Percentiles rank a stretch among this genome's conserved stretches.
phyloP scores from a whole-genome alignment of 495 filamentous ascomycete species.

The Penicillium verhagenii region DNA sequence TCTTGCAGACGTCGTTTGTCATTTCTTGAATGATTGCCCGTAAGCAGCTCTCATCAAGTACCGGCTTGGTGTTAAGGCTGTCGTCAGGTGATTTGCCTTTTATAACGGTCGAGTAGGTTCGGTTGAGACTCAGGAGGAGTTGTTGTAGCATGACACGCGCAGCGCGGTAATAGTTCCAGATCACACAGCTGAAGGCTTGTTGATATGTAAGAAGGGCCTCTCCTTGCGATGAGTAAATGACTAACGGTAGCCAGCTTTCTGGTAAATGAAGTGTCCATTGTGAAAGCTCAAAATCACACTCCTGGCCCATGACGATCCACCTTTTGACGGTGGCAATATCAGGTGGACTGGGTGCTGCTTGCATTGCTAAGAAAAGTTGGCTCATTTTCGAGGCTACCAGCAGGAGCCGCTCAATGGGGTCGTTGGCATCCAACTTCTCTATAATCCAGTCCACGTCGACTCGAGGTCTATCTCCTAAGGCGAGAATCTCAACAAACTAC shows the following conservation, averaged over 20 bases:
- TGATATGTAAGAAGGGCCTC: conserved; percentile 39
- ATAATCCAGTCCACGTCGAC: conserved; percentile 33
- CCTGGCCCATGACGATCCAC: conserved; percentile 26
- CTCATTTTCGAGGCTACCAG: conserved; percentile 33
- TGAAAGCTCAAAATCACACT: conserved; percentile 33
- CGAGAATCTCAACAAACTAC: conserved; percentile 42
- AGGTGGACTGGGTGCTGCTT: conserved; percentile 12
- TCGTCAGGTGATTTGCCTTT: not conserved
- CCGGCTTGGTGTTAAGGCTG: not conserved
- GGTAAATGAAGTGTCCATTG: conserved; percentile 38
- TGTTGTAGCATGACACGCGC: conserved; percentile 38
- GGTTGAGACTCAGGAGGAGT: conserved; percentile 29
- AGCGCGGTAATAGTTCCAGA: conserved; percentile 45
- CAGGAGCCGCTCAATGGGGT: conserved; percentile 42
- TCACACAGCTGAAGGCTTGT: conserved; percentile 24
- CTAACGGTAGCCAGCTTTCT: conserved; percentile 38
- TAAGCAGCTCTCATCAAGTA: conserved; percentile 11
- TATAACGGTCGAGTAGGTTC: conserved; percentile 18
- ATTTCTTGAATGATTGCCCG: conserved; percentile 33
- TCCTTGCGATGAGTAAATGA: conserved; percentile 34
- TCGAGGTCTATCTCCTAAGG: conserved; percentile 35
- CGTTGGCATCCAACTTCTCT: conserved; percentile 24
- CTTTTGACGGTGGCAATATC: conserved; percentile 18
- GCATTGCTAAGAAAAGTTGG: conserved; percentile 28
- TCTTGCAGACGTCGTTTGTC: conserved; percentile 42